Base-by-base conservation (phyloP, 73 alveolate genomes). In the Loxodes magnus region DNA sequence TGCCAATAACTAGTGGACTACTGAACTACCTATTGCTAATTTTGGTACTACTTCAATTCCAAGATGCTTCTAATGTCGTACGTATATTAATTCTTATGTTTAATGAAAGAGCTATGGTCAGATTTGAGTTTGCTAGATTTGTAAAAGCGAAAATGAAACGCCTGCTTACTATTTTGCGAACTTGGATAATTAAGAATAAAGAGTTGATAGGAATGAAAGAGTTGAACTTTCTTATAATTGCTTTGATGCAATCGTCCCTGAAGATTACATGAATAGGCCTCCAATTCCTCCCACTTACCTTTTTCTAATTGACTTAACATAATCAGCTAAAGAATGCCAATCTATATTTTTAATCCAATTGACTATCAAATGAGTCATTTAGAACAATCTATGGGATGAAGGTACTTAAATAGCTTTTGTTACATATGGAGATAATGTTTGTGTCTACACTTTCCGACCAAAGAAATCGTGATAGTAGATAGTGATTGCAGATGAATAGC, bases 41-140 rank as follows among this genome's bases (percentile, higher is more conserved):
- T n/a, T n/a, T n/a, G n/a, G n/a, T n/a, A n/a, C n/a, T n/a, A n/a
- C n/a, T n/a, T n/a, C n/a, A n/a, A n/a, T n/a, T n/a, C n/a, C n/a
- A n/a, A n/a, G 99, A 35, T 93, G 99, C 54, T 59, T 72, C 41
- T 84, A 81, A 37, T 93, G 99, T 39, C 52, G 86, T 26, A 94
- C 96, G 5, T 93, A 89, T 83, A 61, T 93, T 14, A 93, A 93
- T 69, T 97, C 97, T 2, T 89, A 74, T 58, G 61, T 86, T 42
- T 79, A 75, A 36, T 74, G 82, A 53, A 37, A 64, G 25, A 86
- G 81, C 9, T 81, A 63, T 36, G 88, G 91, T 9, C 51, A 63
- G 20, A 74, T 70, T 46, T 79, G 93, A 84, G 77, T 71, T 44
- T 93, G 96, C 64, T 82, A 88, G 68, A 20, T 89, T 15, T 93